A percentile compares a stretch with the other conserved stretches of the same genome.
phyloP scores from a whole-genome alignment of 208 protist genomes.

The Trypanosoma theileri region DNA sequence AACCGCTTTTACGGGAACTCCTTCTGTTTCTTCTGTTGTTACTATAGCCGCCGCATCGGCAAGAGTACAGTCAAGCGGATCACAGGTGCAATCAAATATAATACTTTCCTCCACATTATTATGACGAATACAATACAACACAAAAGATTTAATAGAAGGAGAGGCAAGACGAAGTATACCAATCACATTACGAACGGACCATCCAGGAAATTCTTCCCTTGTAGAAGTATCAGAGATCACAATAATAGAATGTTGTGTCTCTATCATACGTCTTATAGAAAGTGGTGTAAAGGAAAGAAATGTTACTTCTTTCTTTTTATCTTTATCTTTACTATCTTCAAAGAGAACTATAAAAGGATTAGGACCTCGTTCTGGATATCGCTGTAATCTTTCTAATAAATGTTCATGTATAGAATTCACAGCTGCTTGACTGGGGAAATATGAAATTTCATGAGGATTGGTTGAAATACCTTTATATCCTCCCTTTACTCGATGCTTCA shows the following conservation, averaged over 20 bases:
- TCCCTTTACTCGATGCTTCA: slow-evolving; percentile 22
- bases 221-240: slow-evolving; percentile 49
- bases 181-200: slow-evolving; percentile 60
- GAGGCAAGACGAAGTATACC: slow-evolving; percentile 47
- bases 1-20: slow-evolving; percentile 14
- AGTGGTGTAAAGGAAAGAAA: slow-evolving; percentile 34
- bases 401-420: slow-evolving; percentile 32
- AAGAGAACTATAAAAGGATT: slow-evolving; percentile 47
- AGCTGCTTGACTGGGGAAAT: slow-evolving; percentile 18
- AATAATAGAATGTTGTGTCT: slow-evolving; percentile 20
- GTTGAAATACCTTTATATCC: slow-evolving; percentile 15
- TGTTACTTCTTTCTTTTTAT: slow-evolving; percentile 10
- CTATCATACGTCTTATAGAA: neutral
- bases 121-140: slow-evolving; percentile 48
- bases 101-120: slow-evolving; percentile 37
- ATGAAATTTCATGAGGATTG: slow-evolving; percentile 14
- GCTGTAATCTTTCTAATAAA: slow-evolving; percentile 26
- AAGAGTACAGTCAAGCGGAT: slow-evolving; percentile 25
- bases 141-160: slow-evolving; percentile 36
- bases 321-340: neutral
- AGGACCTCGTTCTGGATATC: slow-evolving; percentile 32
- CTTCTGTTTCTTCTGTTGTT: neutral
- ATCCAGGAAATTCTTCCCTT: slow-evolving; percentile 30
- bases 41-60: slow-evolving; percentile 1
- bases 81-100: slow-evolving; percentile 41